phyloP scores from a whole-genome alignment of 768 basidiomycete genomes.

The Suillus hirtellus region DNA sequence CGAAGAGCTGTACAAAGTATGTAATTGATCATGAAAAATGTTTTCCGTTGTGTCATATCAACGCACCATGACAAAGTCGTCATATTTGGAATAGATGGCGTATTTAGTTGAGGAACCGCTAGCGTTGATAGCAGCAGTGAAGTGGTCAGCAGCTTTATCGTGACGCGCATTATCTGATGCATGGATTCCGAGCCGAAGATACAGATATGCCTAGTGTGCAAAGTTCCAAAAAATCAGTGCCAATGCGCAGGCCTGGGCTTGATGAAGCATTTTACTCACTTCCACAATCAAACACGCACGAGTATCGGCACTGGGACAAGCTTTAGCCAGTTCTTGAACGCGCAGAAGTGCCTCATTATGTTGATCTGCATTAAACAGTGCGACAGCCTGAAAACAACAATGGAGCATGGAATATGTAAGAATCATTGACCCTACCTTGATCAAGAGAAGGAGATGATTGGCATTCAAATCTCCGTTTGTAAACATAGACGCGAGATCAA shows the following conservation, averaged over 20 bases:
- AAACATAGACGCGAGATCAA: background rate
- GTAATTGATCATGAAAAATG: too few relatives aligned
- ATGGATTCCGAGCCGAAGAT: background rate
- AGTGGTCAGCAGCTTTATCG: background rate
- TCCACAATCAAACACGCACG: background rate
- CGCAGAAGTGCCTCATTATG: background rate
- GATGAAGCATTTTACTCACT: background rate
- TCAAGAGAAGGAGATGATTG: background rate
- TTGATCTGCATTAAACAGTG: background rate
- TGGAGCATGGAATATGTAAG: background rate
- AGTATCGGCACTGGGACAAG: background rate
- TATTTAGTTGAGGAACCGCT: background rate
- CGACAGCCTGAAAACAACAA: background rate
- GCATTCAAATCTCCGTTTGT: background rate
- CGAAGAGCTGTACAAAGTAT: background rate
- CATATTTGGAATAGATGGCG: background rate
- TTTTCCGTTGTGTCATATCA: background rate
- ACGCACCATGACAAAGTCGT: background rate
- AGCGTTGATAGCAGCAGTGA: background rate
- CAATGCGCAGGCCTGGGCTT: background rate
- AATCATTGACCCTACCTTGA: background rate
- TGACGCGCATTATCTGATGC: background rate
- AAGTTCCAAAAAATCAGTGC: background rate
- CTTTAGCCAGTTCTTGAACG: background rate
- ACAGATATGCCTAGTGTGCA: background rate